Base-by-base conservation (phyloP, 768 basidiomycete genomes). In the Mycena galericulata region DNA sequence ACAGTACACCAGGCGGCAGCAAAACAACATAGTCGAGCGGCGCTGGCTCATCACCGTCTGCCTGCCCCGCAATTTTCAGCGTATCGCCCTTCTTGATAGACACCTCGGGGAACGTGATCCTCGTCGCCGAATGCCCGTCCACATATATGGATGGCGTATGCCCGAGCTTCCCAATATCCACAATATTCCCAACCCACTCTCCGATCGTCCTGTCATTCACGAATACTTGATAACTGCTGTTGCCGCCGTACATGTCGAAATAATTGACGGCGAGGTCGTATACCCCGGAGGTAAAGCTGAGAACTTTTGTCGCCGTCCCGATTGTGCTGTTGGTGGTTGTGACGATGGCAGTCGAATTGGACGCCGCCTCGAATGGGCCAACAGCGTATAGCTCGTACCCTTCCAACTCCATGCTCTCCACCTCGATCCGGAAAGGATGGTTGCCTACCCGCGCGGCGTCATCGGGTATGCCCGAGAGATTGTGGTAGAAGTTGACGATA, bases 101-200 rank as follows among this genome's bases (percentile, higher is more conserved):
- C 43, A 70, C 64, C 51, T 56, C 41, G 30, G n/a, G 58, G 60
- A 70, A 70, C 34, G 69, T 70, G 51, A 70, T 70, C 18, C 69
- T 47, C 27, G 64, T 70, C 62, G 69, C 69, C 69, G 69, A 70
- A 62, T 70, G 69, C 6, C 69, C 69, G 29, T 70, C 69, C 53
- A 70, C 43, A 56, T 61, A 56, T 62, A 62, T 70, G 36, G 64
- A 66, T 32, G 69, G 69, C 49, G 69, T 62, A 55, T 70, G 69
- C 26, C 69, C 64, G 27, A 70, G 65, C 62, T 69, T 69, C 58
- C 68, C 68, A 24, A 57, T 67, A 56, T 70, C 69, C 64, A 65
- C 65, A 20, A 46, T 50, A 70, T 70, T 70, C 64, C 64, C 69
- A 38, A 65, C 60, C 69, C 69, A 70, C 15, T 46, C 51, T 56